Evolutionary conservation across 1,284 basidiomycete species (phyloP).

Genomic region (Leccinum angustisporum): DNA sequence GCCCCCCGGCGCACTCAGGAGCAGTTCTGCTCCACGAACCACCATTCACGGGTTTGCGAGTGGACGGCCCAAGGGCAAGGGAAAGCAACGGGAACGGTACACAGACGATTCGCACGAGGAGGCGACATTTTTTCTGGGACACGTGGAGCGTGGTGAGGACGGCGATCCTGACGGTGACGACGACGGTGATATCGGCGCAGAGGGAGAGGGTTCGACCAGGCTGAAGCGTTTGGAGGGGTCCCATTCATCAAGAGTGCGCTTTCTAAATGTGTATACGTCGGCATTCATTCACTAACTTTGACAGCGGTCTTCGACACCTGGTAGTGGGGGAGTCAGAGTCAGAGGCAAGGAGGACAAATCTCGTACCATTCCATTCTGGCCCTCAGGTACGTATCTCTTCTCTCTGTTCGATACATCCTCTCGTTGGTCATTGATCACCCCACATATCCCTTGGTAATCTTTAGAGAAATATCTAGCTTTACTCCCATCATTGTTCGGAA

Average conservation of each 20-base stretch:
- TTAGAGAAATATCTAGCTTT: conserved; percentile 64
- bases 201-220: conserved; percentile 29
- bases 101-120: conserved; percentile 62
- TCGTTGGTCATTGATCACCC: conserved; percentile 1
- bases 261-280: not conserved
- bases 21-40: conserved; percentile 35
- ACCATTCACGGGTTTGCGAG: conserved; percentile 23
- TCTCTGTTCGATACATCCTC: not conserved
- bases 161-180: conserved; percentile 28
- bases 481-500: conserved; percentile 92
- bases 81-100: conserved; percentile 51
- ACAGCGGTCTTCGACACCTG: conserved; percentile 35
- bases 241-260: conserved; percentile 24
- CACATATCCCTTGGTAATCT: not conserved
- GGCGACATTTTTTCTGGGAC: conserved; percentile 48
- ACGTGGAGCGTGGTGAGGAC: conserved; percentile 25
- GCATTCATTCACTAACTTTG: conserved; percentile 2
- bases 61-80: conserved; percentile 37
- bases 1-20: conserved; percentile 35
- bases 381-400: conserved; percentile 51
- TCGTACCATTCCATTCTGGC: conserved; percentile 74
- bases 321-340: conserved; percentile 29
- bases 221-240: conserved; percentile 29
- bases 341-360: conserved; percentile 61
- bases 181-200: conserved; percentile 23